Evolutionary conservation across 768 basidiomycete species (phyloP).

Genomic region (Inosperma sp.): DNA sequence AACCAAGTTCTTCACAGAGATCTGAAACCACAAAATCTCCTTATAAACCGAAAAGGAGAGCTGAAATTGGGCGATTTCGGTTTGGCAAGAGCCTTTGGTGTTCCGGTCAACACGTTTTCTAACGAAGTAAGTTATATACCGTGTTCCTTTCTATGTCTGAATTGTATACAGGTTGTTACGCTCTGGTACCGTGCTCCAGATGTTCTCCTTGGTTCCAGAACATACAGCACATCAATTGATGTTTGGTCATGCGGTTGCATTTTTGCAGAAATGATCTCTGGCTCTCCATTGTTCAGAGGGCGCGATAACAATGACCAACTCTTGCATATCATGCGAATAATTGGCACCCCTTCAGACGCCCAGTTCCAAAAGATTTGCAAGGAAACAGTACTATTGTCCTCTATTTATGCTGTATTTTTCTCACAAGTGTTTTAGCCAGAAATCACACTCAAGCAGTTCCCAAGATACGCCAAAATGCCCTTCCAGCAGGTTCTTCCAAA

Average conservation of each 20-base stretch:
- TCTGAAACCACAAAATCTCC: conserved; percentile 95
- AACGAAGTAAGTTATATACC: conserved; percentile 70
- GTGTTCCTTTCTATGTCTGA: background rate
- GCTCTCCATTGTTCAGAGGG: conserved; percentile 93
- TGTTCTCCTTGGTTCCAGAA: conserved; percentile 92
- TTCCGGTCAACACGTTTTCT: conserved; percentile 98
- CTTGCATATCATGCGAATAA: conserved; percentile 95
- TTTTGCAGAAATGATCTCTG: conserved; percentile 99
- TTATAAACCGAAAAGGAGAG: conserved; percentile 96
- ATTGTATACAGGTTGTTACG: conserved; percentile 76
- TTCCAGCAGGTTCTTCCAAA: conserved; percentile 80
- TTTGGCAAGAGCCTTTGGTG: conserved; percentile 94
- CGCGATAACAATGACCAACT: conserved; percentile 97
- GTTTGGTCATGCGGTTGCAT: conserved; percentile 99
- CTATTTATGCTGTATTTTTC: background rate
- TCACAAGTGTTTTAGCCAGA: conserved; percentile 53
- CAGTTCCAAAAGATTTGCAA: conserved; percentile 83
- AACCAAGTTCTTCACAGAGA: conserved; percentile 97
- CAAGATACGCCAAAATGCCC: conserved; percentile 80
- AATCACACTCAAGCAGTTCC: conserved; percentile 77
- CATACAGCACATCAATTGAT: conserved; percentile 97
- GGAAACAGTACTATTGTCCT: conserved; percentile 65
- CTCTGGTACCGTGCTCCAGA: conserved; percentile 99
- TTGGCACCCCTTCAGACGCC: conserved; percentile 90
- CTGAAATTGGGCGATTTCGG: conserved; percentile 98